These are phyloP conservation scores for Ogataea sp. DNA, from an alignment of 805 yeast species.

Conservation along the genomic window DNA sequence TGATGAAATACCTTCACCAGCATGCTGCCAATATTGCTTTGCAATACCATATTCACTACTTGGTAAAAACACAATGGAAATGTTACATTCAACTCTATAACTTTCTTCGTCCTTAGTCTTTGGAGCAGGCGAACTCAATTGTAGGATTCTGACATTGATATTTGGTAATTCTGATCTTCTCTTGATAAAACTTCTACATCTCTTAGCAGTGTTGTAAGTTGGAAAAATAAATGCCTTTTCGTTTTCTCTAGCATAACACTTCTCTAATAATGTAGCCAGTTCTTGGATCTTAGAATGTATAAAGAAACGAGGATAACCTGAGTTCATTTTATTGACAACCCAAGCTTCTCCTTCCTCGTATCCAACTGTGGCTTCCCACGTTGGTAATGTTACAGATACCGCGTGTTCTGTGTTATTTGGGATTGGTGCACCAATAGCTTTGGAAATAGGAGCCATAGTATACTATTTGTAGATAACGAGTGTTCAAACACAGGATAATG, in stretches of 20 bases:
- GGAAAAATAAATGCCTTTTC: slow-evolving; percentile 76
- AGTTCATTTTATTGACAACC: slow-evolving; percentile 67
- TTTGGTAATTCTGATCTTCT: slow-evolving; percentile 27
- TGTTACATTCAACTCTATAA: slow-evolving; percentile 53
- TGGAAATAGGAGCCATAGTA: not conserved
- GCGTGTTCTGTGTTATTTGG: slow-evolving; percentile 91
- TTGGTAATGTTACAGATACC: slow-evolving; percentile 89
- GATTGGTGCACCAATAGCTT: slow-evolving; percentile 65
- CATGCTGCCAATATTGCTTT: slow-evolving; percentile 91
- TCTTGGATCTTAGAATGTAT: slow-evolving; percentile 57
- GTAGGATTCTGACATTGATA: slow-evolving; percentile 52
- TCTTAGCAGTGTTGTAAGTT: slow-evolving; percentile 66
- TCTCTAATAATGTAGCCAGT: slow-evolving; percentile 44
- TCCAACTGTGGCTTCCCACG: slow-evolving; percentile 90
- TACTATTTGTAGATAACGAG: not conserved
- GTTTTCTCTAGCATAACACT: slow-evolving; percentile 70
- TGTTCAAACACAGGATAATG: not conserved
- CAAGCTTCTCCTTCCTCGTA: slow-evolving; percentile 86
- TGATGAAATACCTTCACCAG: slow-evolving; percentile 95
- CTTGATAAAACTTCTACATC: slow-evolving; percentile 75
- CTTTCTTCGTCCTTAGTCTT: slow-evolving; percentile 48
- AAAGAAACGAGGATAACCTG: slow-evolving; percentile 87
- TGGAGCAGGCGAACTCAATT: slow-evolving; percentile 66
- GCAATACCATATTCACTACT: slow-evolving; percentile 50
- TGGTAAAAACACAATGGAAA: slow-evolving; percentile 78